phyloP scores from a whole-genome alignment of 75 land plant genomes.

The Isoetes taiwanensis region DNA sequence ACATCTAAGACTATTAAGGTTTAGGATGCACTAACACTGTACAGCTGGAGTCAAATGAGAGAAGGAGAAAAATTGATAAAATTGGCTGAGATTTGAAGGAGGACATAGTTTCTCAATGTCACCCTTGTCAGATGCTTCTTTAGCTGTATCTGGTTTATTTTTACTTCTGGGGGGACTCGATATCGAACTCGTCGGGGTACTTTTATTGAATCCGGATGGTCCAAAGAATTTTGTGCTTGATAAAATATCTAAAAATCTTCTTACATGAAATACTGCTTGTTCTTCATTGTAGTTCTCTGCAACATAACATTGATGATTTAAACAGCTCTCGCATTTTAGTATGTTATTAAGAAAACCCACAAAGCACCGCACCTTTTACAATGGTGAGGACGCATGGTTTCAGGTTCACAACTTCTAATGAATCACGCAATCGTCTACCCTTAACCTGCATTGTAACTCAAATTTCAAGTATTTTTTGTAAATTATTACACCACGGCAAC shows the following conservation, averaged over 20 bases:
- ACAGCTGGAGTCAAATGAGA: neutral
- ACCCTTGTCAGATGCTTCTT: neutral
- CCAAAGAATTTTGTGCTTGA: neutral
- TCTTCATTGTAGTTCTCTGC: neutral
- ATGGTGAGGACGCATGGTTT: conserved; percentile 1
- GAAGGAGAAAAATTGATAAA: conserved; percentile 3
- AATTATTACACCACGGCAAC: neutral
- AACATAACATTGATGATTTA: too few relatives aligned
- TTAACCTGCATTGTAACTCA: neutral
- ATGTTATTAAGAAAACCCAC: neutral
- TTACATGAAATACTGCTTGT: neutral
- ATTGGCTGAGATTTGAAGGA: neutral
- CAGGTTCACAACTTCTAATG: neutral
- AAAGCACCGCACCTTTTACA: neutral
- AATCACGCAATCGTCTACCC: neutral
- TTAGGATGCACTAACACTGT: too few relatives aligned
- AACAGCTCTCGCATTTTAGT: too few relatives aligned
- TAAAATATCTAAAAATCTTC: neutral
- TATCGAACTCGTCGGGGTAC: neutral
- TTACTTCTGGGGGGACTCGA: neutral
- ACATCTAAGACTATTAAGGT: too few relatives aligned
- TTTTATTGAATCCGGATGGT: neutral
- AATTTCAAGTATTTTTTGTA: too few relatives aligned
- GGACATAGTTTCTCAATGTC: neutral
- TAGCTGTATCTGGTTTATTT: too few relatives aligned